phyloP scores from a whole-genome alignment of 2,329 filamentous ascomycete genomes.

The Aspergillus texensis region DNA sequence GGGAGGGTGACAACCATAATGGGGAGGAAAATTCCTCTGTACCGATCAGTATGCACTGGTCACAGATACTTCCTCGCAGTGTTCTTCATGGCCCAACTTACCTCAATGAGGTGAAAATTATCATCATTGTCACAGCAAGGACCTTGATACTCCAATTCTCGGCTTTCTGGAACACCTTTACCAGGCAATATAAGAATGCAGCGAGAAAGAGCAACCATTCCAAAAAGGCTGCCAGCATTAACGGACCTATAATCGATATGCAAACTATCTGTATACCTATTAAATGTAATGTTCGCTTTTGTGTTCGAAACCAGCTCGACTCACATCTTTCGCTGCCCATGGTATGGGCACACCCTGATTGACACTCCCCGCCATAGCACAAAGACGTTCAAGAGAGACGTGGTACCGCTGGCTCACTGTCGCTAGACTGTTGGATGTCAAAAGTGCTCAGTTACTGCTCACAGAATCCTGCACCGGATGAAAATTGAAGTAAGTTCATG shows the following conservation, averaged over 20 bases:
- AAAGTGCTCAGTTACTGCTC: background rate
- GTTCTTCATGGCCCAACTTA: conserved; percentile 45
- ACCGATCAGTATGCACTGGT: background rate
- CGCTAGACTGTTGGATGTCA: background rate
- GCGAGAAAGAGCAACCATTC: conserved; percentile 95
- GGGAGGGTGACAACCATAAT: conserved; percentile 94
- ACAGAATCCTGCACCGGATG: background rate
- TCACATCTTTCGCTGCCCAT: conserved; percentile 45
- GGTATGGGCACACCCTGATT: background rate
- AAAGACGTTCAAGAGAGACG: background rate
- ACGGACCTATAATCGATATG: conserved; percentile 73
- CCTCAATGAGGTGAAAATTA: conserved; percentile 75
- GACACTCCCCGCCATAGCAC: background rate
- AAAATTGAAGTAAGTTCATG: background rate
- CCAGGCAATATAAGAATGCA: conserved; percentile 89
- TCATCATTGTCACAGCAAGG: conserved; percentile 73
- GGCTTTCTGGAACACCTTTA: conserved; percentile 86
- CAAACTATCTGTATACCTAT: conserved; percentile 71
- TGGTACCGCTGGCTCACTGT: background rate
- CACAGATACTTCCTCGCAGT: background rate
- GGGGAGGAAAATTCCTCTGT: conserved; percentile 80
- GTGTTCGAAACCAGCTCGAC: conserved; percentile 13
- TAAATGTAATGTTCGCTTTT: background rate
- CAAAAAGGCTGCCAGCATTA: conserved; percentile 82
- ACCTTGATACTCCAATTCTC: conserved; percentile 82